A percentile compares a stretch with the other conserved stretches of the same genome.
phyloP scores from a whole-genome alignment of 371 early-diverging fungal species.

The Syncephalis fuscata region DNA sequence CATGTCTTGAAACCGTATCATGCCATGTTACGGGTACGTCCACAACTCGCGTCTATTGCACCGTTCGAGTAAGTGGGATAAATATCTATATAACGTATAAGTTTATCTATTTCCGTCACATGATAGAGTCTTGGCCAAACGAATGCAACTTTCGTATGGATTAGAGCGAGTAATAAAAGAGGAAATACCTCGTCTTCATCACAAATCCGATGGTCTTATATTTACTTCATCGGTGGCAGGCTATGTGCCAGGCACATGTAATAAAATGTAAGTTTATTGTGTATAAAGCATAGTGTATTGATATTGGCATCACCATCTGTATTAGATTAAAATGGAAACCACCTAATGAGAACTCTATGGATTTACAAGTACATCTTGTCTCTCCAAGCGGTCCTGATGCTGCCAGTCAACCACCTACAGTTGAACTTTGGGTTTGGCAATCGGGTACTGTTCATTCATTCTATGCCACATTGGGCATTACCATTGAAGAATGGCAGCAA shows the following conservation, averaged over 20 bases:
- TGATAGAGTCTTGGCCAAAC: constrained; percentile 43
- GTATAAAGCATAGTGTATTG: not conserved
- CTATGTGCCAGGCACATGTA: constrained; percentile 73
- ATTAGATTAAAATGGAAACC: constrained; percentile 98
- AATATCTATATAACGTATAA: not conserved
- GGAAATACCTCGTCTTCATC: constrained; percentile 61
- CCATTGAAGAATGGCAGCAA: constrained; percentile 31
- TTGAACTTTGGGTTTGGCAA: constrained; percentile 36
- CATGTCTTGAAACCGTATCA: constrained; percentile 55
- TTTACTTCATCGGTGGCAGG: constrained; percentile 83
- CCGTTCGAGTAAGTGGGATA: constrained; percentile 40
- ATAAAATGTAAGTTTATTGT: constrained; percentile 63
- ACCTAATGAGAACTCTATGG: constrained; percentile 91
- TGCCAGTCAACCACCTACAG: constrained; percentile 19
- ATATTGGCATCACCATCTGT: not conserved
- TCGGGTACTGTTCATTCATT: constrained; percentile 27
- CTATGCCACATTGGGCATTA: constrained; percentile 38
- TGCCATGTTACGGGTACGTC: constrained; percentile 22
- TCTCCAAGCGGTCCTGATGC: constrained; percentile 15
- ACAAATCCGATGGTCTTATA: constrained; percentile 93
- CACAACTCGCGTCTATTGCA: constrained; percentile 16
- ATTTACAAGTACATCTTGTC: constrained; percentile 52
- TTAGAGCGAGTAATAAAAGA: constrained; percentile 37
- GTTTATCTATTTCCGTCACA: not conserved
- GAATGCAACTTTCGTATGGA: constrained; percentile 52